A percentile compares a stretch with the other conserved stretches of the same genome.
phyloP scores from a whole-genome alignment of 129 eudicot species.

The Arctium lappa region DNA sequence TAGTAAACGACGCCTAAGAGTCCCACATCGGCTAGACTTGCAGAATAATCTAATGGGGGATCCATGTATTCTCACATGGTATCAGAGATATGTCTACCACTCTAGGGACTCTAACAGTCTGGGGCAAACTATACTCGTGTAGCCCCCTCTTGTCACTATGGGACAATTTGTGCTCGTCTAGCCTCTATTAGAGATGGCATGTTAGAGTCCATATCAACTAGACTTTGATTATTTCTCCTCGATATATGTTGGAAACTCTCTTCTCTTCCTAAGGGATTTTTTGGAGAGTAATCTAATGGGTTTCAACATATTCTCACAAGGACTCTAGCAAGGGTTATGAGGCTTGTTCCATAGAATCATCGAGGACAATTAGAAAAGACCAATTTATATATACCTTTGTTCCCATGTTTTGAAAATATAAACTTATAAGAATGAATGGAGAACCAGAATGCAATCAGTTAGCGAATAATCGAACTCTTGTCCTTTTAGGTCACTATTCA shows the following conservation, averaged over 20 bases:
- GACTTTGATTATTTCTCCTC: too few relatives aligned
- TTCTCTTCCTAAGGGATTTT: not conserved
- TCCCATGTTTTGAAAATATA: not conserved
- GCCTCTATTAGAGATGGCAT: too few relatives aligned
- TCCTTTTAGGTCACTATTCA: constrained; percentile 60
- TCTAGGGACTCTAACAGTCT: too few relatives aligned
- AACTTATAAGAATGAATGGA: not conserved
- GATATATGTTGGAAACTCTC: not conserved
- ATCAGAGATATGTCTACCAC: not conserved
- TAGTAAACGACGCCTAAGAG: not conserved
- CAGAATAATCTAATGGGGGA: not conserved
- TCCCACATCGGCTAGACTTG: not conserved
- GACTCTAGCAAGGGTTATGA: too few relatives aligned
- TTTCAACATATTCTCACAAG: not conserved
- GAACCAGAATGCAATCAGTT: not conserved
- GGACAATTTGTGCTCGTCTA: too few relatives aligned
- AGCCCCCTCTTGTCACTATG: too few relatives aligned
- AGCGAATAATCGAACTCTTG: not conserved
- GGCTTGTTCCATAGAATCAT: not conserved
- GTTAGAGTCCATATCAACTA: too few relatives aligned
- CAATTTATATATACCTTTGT: not conserved
- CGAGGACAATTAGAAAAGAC: not conserved
- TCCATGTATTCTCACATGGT: not conserved
- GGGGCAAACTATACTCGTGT: not conserved
- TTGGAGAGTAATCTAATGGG: not conserved